Percentiles rank a stretch among this genome's conserved stretches.
phyloP scores from a whole-genome alignment of 768 basidiomycete species.

The Suillus variegatus region DNA sequence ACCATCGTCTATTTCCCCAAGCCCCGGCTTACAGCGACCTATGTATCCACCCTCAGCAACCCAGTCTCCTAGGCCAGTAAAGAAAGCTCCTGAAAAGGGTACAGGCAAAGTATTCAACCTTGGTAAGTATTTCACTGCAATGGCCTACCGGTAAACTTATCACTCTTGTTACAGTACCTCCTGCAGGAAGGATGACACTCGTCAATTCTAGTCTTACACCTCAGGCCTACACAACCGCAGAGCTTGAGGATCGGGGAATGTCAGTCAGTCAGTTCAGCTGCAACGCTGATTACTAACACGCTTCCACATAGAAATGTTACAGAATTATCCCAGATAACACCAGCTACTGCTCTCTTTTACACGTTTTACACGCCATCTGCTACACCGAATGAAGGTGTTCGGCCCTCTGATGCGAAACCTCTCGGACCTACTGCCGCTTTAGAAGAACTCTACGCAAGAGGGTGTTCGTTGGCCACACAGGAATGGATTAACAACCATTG shows the following conservation, averaged over 20 bases:
- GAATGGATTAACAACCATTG: conserved; percentile 95
- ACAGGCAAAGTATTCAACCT: conserved; percentile 38
- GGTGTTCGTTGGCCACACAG: conserved; percentile 69
- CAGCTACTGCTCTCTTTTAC: conserved; percentile 57
- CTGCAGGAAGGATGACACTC: conserved; percentile 44
- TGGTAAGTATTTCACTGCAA: conserved; percentile 34
- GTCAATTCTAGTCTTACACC: conserved; percentile 52
- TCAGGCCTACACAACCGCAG: conserved; percentile 42
- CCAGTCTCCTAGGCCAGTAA: conserved; percentile 4
- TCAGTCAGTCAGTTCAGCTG: conserved; percentile 30
- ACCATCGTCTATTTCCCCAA: conserved; percentile 7
- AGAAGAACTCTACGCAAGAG: conserved; percentile 51
- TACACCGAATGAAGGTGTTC: conserved; percentile 24
- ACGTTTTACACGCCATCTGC: conserved; percentile 49
- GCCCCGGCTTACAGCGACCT: conserved; percentile 12
- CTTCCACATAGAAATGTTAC: conserved; percentile 42
- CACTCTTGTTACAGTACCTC: conserved; percentile 27
- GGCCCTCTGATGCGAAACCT: conserved; percentile 19
- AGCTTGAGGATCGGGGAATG: conserved; percentile 55
- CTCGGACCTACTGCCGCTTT: conserved; percentile 59
- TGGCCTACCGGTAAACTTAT: neutral
- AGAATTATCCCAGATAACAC: conserved; percentile 58
- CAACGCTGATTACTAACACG: conserved; percentile 8
- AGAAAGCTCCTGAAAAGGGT: conserved; percentile 12
- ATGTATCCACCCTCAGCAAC: conserved; percentile 26